Evolutionary conservation across 768 basidiomycete genomes (phyloP).

Genomic region (Suillus lakei): DNA sequence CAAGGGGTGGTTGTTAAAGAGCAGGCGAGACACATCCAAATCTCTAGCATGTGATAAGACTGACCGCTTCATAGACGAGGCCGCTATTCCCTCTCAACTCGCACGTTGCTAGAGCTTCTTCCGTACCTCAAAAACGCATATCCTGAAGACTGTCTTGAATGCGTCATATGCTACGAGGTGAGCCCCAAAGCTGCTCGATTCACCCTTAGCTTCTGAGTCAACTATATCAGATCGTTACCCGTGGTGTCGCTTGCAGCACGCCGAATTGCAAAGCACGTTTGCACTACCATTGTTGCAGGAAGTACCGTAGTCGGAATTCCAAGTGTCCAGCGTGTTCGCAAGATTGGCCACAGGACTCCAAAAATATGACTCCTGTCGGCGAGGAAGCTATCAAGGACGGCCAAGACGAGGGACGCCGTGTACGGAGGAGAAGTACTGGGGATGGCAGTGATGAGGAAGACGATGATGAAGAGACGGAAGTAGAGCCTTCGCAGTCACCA

Average conservation of each 20-base stretch:
- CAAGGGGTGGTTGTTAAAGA: conserved; percentile 78
- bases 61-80: conserved; percentile 50
- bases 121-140: conserved; percentile 78
- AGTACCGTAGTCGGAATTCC: conserved; percentile 44
- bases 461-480: conserved; percentile 46
- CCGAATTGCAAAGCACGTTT: conserved; percentile 65
- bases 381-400: conserved; percentile 70
- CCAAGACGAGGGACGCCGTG: conserved; percentile 51
- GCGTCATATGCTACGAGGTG: conserved; percentile 76
- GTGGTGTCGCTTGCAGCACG: conserved; percentile 65
- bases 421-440: conserved; percentile 37
- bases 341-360: conserved; percentile 63
- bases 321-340: conserved; percentile 61
- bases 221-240: conserved; percentile 61
- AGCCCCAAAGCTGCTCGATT: conserved; percentile 10
- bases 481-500: conserved; percentile 36
- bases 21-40: conserved; percentile 56
- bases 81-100: conserved; percentile 77
- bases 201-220: background rate
- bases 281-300: conserved; percentile 68
- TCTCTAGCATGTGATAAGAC: background rate
- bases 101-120: conserved; percentile 73
- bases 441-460: conserved; percentile 43
- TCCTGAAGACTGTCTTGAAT: conserved; percentile 71
- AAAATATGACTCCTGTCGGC: conserved; percentile 61